phyloP scores from a whole-genome alignment of 306 rosid species.

The Hippophae gyantsensis region DNA sequence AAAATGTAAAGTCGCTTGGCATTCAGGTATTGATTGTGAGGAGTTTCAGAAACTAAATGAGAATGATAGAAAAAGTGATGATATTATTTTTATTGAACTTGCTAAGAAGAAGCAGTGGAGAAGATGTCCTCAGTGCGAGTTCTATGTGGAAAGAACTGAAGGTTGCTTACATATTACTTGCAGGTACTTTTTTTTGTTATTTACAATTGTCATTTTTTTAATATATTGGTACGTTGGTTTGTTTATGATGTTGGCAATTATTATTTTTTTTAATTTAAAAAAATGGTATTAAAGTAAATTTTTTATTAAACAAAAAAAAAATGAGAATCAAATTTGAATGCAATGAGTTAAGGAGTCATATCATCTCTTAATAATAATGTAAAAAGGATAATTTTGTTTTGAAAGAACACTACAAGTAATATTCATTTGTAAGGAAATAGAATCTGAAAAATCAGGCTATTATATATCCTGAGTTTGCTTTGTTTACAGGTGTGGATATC shows the following conservation, averaged over 20 bases:
- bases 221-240: background rate
- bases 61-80: conserved; percentile 30
- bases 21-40: conserved; percentile 28
- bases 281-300: no score
- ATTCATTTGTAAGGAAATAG: no score
- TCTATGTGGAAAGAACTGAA: conserved; percentile 34
- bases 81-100: conserved; percentile 36
- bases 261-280: no score
- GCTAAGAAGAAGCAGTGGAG: conserved; percentile 36
- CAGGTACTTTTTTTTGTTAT: conserved; percentile 24
- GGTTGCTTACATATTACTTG: conserved; percentile 48
- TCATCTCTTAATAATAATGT: no score
- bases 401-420: no score
- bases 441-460: background rate
- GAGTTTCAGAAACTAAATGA: conserved; percentile 26
- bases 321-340: no score
- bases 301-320: no score
- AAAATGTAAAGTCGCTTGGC: conserved; percentile 52
- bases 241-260: no score
- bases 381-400: no score
- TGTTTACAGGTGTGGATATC: background rate
- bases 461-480: background rate
- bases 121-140: conserved; percentile 39
- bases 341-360: no score
- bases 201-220: background rate